phyloP scores from a whole-genome alignment of 1,284 basidiomycete genomes.

The Paramarasmius palmivorus region DNA sequence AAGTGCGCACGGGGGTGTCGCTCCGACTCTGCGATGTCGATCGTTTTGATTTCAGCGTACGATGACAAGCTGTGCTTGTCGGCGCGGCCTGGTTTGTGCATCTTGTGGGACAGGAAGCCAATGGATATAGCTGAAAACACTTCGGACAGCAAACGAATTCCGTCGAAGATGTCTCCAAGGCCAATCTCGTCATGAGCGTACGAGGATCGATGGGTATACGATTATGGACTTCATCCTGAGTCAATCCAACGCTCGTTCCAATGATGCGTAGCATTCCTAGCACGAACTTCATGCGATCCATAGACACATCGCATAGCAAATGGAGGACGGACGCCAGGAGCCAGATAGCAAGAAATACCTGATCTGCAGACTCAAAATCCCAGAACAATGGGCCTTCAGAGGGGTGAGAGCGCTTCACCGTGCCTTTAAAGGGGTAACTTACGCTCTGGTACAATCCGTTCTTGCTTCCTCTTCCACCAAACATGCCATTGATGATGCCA shows the following conservation, averaged over 20 bases:
- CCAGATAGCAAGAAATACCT: not conserved
- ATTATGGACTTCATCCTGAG: not conserved
- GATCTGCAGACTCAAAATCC: too few relatives aligned
- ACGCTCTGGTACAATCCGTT: too few relatives aligned
- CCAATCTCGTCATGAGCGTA: slow-evolving; percentile 16
- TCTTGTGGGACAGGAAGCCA: slow-evolving; percentile 15
- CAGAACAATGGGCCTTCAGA: too few relatives aligned
- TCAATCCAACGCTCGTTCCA: not conserved
- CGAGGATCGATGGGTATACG: slow-evolving; percentile 18
- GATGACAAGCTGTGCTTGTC: not conserved
- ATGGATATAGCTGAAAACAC: slow-evolving; percentile 21
- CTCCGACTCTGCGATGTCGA: not conserved
- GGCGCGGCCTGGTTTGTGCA: slow-evolving; percentile 15
- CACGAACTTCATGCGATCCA: slow-evolving; percentile 9
- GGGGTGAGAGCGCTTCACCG: too few relatives aligned
- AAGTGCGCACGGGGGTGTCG: slow-evolving; percentile 4
- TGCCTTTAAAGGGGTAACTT: too few relatives aligned
- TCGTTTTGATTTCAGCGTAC: not conserved
- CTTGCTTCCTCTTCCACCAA: too few relatives aligned
- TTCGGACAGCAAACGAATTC: slow-evolving; percentile 23
- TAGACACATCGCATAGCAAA: slow-evolving; percentile 14
- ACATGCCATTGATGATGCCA: too few relatives aligned
- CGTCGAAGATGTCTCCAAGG: slow-evolving; percentile 14
- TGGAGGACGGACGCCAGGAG: slow-evolving; percentile 11
- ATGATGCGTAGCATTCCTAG: slow-evolving; percentile 9